Conservation (phyloP, 164 flowering plant species). For the Umbellularia californica region DNA sequence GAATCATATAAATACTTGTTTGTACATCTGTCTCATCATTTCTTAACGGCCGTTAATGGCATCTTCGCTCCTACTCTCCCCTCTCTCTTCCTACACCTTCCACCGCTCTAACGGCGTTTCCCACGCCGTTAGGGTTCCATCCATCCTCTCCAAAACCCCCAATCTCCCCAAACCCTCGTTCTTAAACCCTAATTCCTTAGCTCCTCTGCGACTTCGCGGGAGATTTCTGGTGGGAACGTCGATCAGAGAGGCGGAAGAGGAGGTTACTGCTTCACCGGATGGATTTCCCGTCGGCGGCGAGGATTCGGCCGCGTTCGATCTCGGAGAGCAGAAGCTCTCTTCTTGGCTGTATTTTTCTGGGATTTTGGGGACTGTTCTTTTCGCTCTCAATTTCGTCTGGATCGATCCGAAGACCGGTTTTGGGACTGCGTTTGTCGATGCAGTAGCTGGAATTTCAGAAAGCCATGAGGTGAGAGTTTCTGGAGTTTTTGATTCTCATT, state of each 20-base stretch:
- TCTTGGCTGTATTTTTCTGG: constrained; percentile 81
- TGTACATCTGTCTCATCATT: background rate
- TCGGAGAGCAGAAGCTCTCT: constrained; percentile 58
- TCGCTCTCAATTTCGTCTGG: constrained; percentile 66
- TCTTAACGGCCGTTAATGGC: constrained; percentile 21
- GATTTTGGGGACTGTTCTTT: constrained; percentile 68
- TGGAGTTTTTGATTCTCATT: background rate
- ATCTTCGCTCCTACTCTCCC: constrained; percentile 21
- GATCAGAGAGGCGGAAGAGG: constrained; percentile 21
- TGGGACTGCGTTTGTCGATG: constrained; percentile 48
- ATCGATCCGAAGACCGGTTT: constrained; percentile 71
- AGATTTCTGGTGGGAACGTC: constrained; percentile 23
- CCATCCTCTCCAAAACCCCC: constrained; percentile 4
- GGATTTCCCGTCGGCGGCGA: constrained; percentile 45
- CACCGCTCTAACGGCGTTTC: constrained; percentile 1
- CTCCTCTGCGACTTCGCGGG: background rate
- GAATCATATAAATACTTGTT: background rate
- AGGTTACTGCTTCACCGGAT: constrained; percentile 6
- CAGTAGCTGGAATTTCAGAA: constrained; percentile 49
- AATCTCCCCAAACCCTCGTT: background rate
- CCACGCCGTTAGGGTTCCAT: background rate
- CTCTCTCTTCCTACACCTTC: constrained; percentile 11
- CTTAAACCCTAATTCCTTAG: background rate
- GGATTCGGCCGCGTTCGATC: constrained; percentile 73
- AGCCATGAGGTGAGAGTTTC: constrained; percentile 68